phyloP scores from a whole-genome alignment of 805 yeast genomes.

The Wickerhamiella lipophila region DNA sequence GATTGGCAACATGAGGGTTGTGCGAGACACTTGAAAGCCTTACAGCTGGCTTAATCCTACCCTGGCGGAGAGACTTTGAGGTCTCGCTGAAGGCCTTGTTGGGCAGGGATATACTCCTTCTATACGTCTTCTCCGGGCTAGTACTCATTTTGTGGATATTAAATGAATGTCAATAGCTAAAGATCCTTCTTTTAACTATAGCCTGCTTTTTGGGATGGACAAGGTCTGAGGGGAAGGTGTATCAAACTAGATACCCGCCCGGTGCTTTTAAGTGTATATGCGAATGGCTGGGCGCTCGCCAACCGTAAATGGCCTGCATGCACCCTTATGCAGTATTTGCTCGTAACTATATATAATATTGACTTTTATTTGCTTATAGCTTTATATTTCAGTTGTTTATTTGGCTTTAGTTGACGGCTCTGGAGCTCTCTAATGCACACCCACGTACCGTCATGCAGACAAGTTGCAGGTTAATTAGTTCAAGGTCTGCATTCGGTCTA shows the following conservation, averaged over 20 bases:
- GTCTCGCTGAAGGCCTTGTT: slow-evolving; percentile 1
- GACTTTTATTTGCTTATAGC: too few relatives aligned
- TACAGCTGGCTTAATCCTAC: slow-evolving; percentile 4
- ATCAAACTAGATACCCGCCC: not conserved
- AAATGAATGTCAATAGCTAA: not conserved
- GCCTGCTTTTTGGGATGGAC: not conserved
- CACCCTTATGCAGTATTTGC: not conserved
- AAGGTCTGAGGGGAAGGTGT: not conserved
- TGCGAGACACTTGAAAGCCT: slow-evolving; percentile 6
- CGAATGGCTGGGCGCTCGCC: slow-evolving; percentile 8
- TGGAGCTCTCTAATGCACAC: not conserved
- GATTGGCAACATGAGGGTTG: slow-evolving; percentile 7
- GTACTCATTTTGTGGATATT: not conserved
- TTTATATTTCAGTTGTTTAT: not conserved
- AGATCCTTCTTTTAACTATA: not conserved
- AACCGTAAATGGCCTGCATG: slow-evolving; percentile 6
- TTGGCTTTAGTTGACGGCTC: not conserved
- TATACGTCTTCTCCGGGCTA: slow-evolving; percentile 5
- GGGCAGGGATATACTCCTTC: slow-evolving; percentile 11
- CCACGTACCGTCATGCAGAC: slow-evolving; percentile 2
- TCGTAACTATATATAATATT: not conserved
- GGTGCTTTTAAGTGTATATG: not conserved
- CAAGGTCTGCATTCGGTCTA: not conserved
- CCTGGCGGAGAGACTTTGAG: slow-evolving; percentile 2
- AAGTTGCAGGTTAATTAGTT: slow-evolving; percentile 3